Evolutionary conservation across 495 filamentous ascomycete genomes (phyloP), one percentile per base, ranked within the genome.

Genomic region (Cladorrhinum samala): DNA sequence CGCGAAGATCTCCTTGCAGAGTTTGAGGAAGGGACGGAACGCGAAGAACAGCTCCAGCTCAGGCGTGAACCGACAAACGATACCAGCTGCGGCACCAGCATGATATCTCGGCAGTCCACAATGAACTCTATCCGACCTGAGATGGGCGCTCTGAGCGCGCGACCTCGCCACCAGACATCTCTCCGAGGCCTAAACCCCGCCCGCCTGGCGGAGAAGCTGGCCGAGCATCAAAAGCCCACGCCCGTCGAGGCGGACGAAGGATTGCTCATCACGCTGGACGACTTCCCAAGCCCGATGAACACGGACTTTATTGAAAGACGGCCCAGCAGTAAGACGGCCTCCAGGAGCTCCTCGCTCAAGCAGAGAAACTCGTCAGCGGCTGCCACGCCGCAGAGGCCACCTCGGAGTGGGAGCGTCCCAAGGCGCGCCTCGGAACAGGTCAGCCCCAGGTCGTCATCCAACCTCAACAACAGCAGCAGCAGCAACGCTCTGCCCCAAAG

Each of bases 1-100:
- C 82, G 83, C 0, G 83, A 88, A 50, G 83, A 84, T 50, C 78
- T 85, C 46, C 83, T 88, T 53, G 70, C 81, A 20, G 82, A 87
- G 57, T 67, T 71, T 17, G 70, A 74, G 27, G 72, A 69, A 38
- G 64, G 70, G 5, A 45, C 56, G 37, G 58, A 61, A 21, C 46
- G 49, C 13, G 54, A 55, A 36, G 42, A 57, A 25, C 45, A 57
- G 0, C 49, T 56, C 8, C 16, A 19, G 9, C 54, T 63, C 19
- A 27, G 50, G 45, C 64, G 64, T 0, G 53, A 54, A 30, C 23
- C 33, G n/a, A 60, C 60, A 5, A 62, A 60, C 39, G 59, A 59
- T n/a, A n/a, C n/a, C 2, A 68, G 63, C 53, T 54, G 56, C 37
- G 17, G 6, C 38, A 56, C 30, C 37, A 60, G 60, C 39, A 53